Evolutionary conservation across 1,139 yeast genomes (phyloP).

Genomic region (Taiozyma sp.): DNA sequence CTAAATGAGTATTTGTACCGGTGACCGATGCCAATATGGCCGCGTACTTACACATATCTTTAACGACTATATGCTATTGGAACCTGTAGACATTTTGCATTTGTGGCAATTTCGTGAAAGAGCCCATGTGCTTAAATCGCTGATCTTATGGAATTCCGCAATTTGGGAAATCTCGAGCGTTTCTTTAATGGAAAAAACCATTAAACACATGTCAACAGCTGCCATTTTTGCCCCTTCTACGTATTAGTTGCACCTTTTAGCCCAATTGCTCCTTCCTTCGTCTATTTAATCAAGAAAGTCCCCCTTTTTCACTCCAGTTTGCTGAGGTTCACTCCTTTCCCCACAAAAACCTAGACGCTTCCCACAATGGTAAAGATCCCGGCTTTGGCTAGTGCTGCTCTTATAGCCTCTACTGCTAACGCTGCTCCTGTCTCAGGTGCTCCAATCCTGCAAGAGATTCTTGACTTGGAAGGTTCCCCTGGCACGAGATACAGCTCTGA

Average conservation of each 20-base stretch:
- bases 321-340: not conserved
- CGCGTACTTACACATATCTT: not conserved
- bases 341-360: not conserved
- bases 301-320: not conserved
- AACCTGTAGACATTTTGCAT: not conserved
- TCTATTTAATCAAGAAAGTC: not conserved
- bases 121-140: not conserved
- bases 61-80: not conserved
- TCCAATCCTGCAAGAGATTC: slow-evolving; percentile 14
- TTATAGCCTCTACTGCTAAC: not conserved
- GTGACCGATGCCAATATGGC: not conserved
- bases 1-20: not conserved
- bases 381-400: not conserved
- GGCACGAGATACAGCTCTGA: slow-evolving; percentile 17
- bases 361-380: not conserved
- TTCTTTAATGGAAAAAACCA: not conserved
- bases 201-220: not conserved
- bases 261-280: not conserved
- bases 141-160: not conserved
- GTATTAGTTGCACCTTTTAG: not conserved
- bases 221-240: not conserved
- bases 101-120: not conserved
- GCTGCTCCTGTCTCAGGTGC: slow-evolving; percentile 5
- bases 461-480: slow-evolving; percentile 6
- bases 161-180: not conserved